These are phyloP conservation scores for Amaranthus hypochondriacus DNA, from an alignment of 148 eudicot species.

Conservation along the genomic window DNA sequence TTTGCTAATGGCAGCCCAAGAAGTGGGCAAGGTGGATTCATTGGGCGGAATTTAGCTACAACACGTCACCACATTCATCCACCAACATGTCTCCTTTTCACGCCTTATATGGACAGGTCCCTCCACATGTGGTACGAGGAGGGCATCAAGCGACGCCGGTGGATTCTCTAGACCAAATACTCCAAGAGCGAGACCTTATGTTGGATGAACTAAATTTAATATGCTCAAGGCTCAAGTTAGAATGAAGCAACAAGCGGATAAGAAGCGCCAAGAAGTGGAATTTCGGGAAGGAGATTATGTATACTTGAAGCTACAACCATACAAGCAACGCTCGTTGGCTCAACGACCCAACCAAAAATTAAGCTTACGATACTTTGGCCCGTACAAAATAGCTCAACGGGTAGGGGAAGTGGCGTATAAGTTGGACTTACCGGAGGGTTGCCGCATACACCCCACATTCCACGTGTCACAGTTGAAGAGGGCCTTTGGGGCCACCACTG, in stretches of 20 bases:
- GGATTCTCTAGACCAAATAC: background rate
- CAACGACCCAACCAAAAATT: background rate
- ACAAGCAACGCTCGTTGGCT: background rate
- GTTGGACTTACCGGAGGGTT: background rate
- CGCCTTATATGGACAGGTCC: background rate
- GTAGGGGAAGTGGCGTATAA: background rate
- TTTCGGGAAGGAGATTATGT: background rate
- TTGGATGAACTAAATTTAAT: background rate
- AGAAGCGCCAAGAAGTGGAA: background rate
- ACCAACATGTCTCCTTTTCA: background rate
- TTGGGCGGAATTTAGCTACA: background rate
- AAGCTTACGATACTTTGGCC: background rate
- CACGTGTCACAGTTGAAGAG: background rate
- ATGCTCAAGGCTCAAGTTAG: background rate
- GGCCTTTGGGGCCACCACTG: no score
- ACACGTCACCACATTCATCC: background rate
- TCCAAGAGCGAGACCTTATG: background rate
- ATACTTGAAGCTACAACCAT: background rate
- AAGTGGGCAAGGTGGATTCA: background rate
- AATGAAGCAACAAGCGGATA: background rate
- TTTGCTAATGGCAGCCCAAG: background rate
- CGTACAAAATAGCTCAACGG: background rate
- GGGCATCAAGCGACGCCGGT: background rate
- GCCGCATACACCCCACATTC: background rate
- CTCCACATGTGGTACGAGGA: background rate